Base-by-base conservation (phyloP, 2,329 filamentous ascomycete species). In the Zymoseptoria ardabiliae region DNA sequence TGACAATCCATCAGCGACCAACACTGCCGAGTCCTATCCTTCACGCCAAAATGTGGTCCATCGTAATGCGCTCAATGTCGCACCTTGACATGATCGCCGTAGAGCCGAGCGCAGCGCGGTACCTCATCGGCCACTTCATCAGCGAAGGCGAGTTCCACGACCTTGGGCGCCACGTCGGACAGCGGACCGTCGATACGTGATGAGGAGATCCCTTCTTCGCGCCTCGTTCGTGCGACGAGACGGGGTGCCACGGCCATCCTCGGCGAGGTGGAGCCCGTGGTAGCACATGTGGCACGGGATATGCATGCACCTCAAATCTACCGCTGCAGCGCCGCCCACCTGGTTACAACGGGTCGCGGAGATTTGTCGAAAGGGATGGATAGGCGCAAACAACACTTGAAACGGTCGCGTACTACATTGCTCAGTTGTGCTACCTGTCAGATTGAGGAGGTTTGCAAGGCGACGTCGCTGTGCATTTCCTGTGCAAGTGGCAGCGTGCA, bases 361-460 rank as follows among this genome's bases (percentile, higher is more conserved):
- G 13, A 17, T 45, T 45, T 45, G 35, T 45, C 35, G 35, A 45
- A 45, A 45, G 35, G 35, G 35, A 45, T 17, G 35, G 35, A 45
- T 45, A 45, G 35, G 35, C 35, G 35, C 35, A 45, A 45, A 45
- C 35, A 45, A 45, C 13, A 45, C 35, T n/a, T 53, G 51, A 53
- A 53, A 53, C 51, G 20, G 22, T 53, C 28, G 22, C 51, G 51
- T 23, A 45, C 35, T n/a, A 28, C 51, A 53, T 53, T 53, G 20
- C 21, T 41, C 58, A 20, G 58, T 53, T 25, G 58, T 59, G 58
- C 45, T 49, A 61, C 61, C 61, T 61, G 58, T 61, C 61, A 59
- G 55, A 52, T 45, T 41, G 56, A 57, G 41, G 55, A 51, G 51
- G 30, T 53, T 53, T 45, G 35, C 35, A 7, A 45, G 35, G 35